Percentiles rank a stretch among this genome's conserved stretches.
These are phyloP conservation scores for Apophysomyces trapeziformis DNA, from an alignment of 371 early-diverging fungal genomes.

Conservation along the genomic window DNA sequence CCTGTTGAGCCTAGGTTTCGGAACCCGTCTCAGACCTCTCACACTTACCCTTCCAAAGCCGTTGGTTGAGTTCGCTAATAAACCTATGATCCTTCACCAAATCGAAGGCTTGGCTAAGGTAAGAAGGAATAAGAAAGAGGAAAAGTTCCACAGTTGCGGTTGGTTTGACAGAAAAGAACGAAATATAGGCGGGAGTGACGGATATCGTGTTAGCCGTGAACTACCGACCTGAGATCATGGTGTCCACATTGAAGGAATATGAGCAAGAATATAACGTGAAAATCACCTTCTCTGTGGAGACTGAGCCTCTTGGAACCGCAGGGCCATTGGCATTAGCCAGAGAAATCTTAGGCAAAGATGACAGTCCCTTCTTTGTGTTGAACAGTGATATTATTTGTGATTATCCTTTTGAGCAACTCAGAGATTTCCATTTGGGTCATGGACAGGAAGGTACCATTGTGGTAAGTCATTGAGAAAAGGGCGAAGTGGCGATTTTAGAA, in stretches of 20 bases:
- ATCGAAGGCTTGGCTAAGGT: conserved; percentile 98
- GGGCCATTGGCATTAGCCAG: conserved; percentile 98
- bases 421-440: conserved; percentile 87
- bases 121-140: conserved; percentile 16
- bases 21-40: conserved; percentile 98
- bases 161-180: neutral
- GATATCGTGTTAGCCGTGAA: conserved; percentile 99
- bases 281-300: conserved; percentile 98
- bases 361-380: conserved; percentile 98
- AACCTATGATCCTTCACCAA: conserved; percentile 99
- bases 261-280: conserved; percentile 89
- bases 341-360: conserved; percentile 90
- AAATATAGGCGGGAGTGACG: conserved; percentile 89
- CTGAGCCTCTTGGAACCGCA: conserved; percentile 96
- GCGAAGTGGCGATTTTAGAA: neutral
- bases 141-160: neutral
- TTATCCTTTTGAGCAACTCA: conserved; percentile 93
- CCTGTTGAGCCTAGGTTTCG: conserved; percentile 76
- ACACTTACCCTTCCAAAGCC: conserved; percentile 99
- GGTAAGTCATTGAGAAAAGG: conserved; percentile 46
- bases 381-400: conserved; percentile 99
- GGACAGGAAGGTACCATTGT: conserved; percentile 96
- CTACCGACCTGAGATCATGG: conserved; percentile 98
- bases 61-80: conserved; percentile 98
- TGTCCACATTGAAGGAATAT: conserved; percentile 83